phyloP scores from a whole-genome alignment of 495 filamentous ascomycete species.

The Neurospora cerealis region DNA sequence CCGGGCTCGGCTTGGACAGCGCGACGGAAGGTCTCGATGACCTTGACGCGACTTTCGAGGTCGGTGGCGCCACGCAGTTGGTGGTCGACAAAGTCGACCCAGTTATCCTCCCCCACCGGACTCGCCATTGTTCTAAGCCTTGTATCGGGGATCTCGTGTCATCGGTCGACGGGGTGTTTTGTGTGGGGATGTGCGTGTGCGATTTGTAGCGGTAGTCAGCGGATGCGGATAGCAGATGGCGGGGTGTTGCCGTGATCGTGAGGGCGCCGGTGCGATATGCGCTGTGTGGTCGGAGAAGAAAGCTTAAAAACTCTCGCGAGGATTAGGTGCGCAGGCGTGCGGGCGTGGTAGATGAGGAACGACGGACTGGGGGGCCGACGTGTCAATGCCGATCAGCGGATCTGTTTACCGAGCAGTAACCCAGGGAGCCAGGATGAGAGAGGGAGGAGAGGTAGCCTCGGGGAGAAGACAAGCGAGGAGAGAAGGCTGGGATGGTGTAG shows the following conservation, averaged over 20 bases:
- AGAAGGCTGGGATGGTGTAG: background rate
- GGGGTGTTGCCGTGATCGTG: background rate
- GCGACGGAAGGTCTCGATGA: constrained; percentile 76
- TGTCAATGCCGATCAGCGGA: background rate
- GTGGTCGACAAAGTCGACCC: constrained; percentile 29
- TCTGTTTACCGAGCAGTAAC: background rate
- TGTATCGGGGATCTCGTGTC: constrained; percentile 12
- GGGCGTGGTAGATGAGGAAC: background rate
- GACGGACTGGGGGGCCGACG: background rate
- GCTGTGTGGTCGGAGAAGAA: background rate
- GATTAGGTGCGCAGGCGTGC: background rate
- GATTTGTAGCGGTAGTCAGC: background rate
- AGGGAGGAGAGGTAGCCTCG: background rate
- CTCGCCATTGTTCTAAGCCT: constrained; percentile 33
- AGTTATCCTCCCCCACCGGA: constrained; percentile 5
- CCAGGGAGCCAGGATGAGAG: background rate
- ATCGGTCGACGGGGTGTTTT: constrained; percentile 10
- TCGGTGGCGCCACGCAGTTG: constrained; percentile 38
- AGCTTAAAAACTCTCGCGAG: background rate
- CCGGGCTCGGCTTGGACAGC: constrained; percentile 74
- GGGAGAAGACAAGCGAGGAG: background rate
- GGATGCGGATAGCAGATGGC: background rate
- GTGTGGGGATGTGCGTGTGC: background rate
- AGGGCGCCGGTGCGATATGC: background rate
- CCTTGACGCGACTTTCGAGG: constrained; percentile 49